Base-by-base conservation (phyloP, 164 flowering plant genomes). In the Cinnamomum micranthum region DNA sequence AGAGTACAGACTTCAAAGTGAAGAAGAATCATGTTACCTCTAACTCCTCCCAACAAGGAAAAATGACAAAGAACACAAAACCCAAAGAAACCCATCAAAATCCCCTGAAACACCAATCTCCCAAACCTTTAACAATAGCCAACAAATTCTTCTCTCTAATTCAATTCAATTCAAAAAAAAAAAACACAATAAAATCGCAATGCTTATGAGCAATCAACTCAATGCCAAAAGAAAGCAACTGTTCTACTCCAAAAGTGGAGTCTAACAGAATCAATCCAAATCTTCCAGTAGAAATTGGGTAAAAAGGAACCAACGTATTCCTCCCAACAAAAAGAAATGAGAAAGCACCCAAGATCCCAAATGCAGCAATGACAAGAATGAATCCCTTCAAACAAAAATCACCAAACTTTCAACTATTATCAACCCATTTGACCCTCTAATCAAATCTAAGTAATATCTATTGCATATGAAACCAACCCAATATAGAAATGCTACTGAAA, bases 181-280 rank as follows among this genome's bases (percentile, higher is more conserved):
- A 63, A 63, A n/a, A 63, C n/a, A 63, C 11, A 28, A 6, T 13
- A 24, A 66, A 66, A 28, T 27, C 1, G 22, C 41, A 66, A 66
- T 66, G 69, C 47, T 17, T 13, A 66, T 15, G 47, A 31, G 31
- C 27, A 66, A 66, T 28, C 50, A 28, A n/a, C 24, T 64, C 66
- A 20, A 27, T 55, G 22, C 71, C 71, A 69, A 69, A 10, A 9
- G 60, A 55, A 55, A 55, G n/a, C 60, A 17, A 55, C 60, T 20
- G 20, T 20, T 55, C 6, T 55, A 55, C 60, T 69, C 69, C 59
- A 24, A 74, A 77, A 77, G 75, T 72, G 14, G 77, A 72, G 69
- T 74, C 74, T n/a, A 52, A 70, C 71, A 2, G 52, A 17, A 66
- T 74, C 50, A 69, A 35, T 12, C 66, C 71, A 67, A 70, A 31